Base-by-base conservation (phyloP, 2,329 filamentous ascomycete species). In the Colletotrichum sp. region DNA sequence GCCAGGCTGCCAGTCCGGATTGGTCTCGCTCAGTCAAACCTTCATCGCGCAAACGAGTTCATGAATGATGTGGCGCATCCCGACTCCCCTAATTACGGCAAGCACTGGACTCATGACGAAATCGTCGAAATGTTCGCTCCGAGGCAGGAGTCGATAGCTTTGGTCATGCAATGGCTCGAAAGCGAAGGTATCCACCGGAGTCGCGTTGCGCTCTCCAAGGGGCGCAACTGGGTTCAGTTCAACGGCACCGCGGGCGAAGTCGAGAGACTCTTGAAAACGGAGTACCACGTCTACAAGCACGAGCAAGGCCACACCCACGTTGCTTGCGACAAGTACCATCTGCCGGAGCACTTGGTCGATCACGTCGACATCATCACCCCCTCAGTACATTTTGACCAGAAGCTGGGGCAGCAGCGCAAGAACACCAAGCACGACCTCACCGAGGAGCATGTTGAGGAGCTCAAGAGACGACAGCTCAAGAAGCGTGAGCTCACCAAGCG, bases 151-250 rank as follows among this genome's bases (percentile, higher is more conserved):
- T 84, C 89, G 7, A 86, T 92, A 5, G 83, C 87, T 18, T 82
- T 87, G 2, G 89, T 92, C 34, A 87, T 87, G 79, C 79, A 84
- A 10, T 93, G 91, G 91, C 85, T 93, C n/a, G 81, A 85, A 24
- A 80, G 82, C 7, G 86, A 88, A 26, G 92, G 91, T 8, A 89
- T 93, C 59, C 79, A 85, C 21, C 80, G 81, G 4, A 83, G 84
- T 5, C 86, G 89, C 6, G 85, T 92, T 59, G 83, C 83, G 55
- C 86, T 90, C 59, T 90, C 90, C 1, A 84, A 86, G 57, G 88
- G 88, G 32, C 86, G 88, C 69, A 88, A 87, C 66, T 92, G 90
- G 89, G 80, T 92, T 24, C 83, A 86, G 13, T 91, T 92, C 79
- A 86, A 90, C 71, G 89, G 89, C 10, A 89, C 89, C 8, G 88